Base-by-base conservation (phyloP, 2,329 filamentous ascomycete genomes). In the Aspergillus amoenus region DNA sequence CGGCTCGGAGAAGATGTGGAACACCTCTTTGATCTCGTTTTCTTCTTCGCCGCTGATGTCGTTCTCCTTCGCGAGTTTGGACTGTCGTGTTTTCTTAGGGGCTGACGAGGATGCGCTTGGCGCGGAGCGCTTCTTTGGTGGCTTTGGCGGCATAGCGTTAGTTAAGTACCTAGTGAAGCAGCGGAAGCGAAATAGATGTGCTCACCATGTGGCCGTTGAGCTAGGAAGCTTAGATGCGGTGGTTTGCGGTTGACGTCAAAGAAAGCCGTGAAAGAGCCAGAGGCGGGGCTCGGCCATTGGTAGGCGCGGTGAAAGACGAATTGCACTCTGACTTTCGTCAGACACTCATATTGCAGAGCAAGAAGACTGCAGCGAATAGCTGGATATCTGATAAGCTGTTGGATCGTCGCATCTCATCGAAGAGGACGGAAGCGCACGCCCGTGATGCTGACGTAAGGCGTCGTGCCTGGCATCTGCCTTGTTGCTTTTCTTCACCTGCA, bases 41-140 rank as follows among this genome's bases (percentile, higher is more conserved):
- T 97, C 93, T 76, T 97, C 89, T 62, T 88, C 85, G 41, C 87
- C 88, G 13, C 86, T 88, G 69, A 97, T 86, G 73, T 92, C 88
- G 82, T 97, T 87, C 70, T 96, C 91, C 77, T 93, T 93, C 30
- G 93, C 93, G 66, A 97, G 90, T 74, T 92, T 95, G 58, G 93
- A 96, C 68, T 86, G 86, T 61, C 89, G 88, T 55, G 68, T 60
- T 64, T 72, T 74, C 61, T 71, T 76, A 11, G 69, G 67, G n/a
- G 71, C 61, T 32, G 67, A 52, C 55, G 70, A 65, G 57, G 72
- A 64, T 60, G 61, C 39, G 55, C 67, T 48, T 52, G 65, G 55
- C 50, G 66, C 66, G 62, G 65, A 62, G 61, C 72, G 72, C 61
- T 72, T 74, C 62, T 73, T 76, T 55, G 71, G 73, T 58, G 68